Conservation (phyloP, 352 stramenopile genomes). For the Thraustochytrium sp. region DNA sequence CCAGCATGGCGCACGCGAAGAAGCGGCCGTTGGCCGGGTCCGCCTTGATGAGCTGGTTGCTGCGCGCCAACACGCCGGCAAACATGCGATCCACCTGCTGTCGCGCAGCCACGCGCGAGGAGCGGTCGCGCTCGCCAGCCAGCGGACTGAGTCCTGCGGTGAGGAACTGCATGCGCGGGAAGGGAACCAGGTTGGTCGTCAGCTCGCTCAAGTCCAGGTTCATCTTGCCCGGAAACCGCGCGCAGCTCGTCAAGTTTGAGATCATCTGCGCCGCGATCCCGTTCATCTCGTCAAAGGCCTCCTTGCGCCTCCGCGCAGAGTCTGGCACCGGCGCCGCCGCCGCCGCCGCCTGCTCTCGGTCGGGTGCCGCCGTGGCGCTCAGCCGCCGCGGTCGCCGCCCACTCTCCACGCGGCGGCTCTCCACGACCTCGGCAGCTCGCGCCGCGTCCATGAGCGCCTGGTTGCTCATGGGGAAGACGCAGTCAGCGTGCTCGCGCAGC, state of each 20-base stretch:
- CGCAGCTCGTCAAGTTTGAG: slow-evolving; percentile 54
- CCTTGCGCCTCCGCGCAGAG: background rate
- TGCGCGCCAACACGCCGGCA: slow-evolving; percentile 11
- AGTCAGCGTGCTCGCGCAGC: slow-evolving; percentile 77
- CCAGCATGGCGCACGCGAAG: slow-evolving; percentile 70
- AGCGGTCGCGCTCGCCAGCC: background rate
- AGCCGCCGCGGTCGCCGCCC: background rate
- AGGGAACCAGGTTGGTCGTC: slow-evolving; percentile 60
- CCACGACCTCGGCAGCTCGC: background rate
- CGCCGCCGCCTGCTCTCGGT: background rate
- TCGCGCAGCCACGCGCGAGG: background rate
- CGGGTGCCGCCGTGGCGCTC: background rate
- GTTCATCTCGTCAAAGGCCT: slow-evolving; percentile 59
- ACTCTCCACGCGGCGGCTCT: background rate
- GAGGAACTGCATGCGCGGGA: slow-evolving; percentile 56
- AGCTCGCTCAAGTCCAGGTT: slow-evolving; percentile 62
- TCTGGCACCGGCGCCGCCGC: background rate
- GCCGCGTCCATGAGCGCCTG: slow-evolving; percentile 61
- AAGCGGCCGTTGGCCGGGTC: slow-evolving; percentile 67
- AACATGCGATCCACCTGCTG: background rate
- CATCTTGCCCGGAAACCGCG: slow-evolving; percentile 53
- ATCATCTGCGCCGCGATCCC: slow-evolving; percentile 54
- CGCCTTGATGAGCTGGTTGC: slow-evolving; percentile 64
- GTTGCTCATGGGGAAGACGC: slow-evolving; percentile 82
- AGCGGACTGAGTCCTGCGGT: slow-evolving; percentile 51